Evolutionary conservation across 805 yeast species (phyloP).

Genomic region (Yamadazyma kitorensis): DNA sequence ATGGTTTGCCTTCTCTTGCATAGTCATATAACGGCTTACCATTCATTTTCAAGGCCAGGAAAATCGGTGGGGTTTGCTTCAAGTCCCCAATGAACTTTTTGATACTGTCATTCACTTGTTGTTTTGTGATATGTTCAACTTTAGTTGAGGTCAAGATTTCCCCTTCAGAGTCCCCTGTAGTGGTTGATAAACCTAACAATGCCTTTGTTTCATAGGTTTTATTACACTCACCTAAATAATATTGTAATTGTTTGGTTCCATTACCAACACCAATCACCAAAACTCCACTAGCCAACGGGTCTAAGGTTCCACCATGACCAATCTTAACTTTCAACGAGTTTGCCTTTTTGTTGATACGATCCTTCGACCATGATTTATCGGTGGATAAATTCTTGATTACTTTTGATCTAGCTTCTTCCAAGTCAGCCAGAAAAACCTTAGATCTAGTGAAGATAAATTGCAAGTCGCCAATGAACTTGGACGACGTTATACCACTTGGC

Average conservation of each 20-base stretch:
- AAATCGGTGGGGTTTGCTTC: constrained; percentile 91
- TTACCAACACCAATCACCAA: constrained; percentile 86
- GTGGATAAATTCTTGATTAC: constrained; percentile 39
- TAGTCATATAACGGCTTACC: constrained; percentile 94
- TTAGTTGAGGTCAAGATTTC: constrained; percentile 61
- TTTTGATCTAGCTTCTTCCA: constrained; percentile 48
- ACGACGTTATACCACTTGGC: constrained; percentile 82
- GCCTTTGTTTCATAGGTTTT: constrained; percentile 85
- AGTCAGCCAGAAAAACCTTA: constrained; percentile 51
- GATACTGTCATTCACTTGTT: constrained; percentile 47
- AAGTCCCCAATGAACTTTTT: constrained; percentile 75
- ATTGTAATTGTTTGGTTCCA: constrained; percentile 81
- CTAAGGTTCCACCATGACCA: constrained; percentile 98
- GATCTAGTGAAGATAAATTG: constrained; percentile 64
- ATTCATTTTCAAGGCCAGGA: constrained; percentile 88
- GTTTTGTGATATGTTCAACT: constrained; percentile 54
- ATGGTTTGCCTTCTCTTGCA: constrained; percentile 81
- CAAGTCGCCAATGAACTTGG: constrained; percentile 64
- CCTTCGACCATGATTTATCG: constrained; percentile 40
- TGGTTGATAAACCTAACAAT: constrained; percentile 83
- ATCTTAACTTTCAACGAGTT: constrained; percentile 68
- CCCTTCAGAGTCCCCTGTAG: constrained; percentile 94
- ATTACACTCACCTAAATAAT: constrained; percentile 68
- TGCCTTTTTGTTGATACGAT: constrained; percentile 50
- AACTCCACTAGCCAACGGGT: constrained; percentile 95